phyloP scores from a whole-genome alignment of 2,329 filamentous ascomycete genomes.

The Alternaria atra region DNA sequence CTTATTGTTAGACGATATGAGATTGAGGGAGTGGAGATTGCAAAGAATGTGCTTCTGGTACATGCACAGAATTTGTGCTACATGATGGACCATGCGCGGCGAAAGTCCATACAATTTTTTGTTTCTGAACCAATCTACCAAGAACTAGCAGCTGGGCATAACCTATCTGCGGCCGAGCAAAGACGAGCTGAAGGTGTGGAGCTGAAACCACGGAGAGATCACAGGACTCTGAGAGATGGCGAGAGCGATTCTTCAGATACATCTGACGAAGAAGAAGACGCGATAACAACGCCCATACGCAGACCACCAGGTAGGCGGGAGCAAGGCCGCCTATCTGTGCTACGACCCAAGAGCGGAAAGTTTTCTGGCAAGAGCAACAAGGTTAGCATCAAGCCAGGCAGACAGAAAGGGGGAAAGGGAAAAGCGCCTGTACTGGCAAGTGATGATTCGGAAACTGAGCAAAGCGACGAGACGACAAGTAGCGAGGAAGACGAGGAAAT shows the following conservation, averaged over 20 bases:
- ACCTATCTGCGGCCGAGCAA: slow-evolving; percentile 42
- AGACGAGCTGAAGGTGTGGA: slow-evolving; percentile 42
- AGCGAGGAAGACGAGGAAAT: slow-evolving; percentile 36
- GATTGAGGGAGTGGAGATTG: slow-evolving; percentile 45
- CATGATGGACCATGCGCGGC: slow-evolving; percentile 50
- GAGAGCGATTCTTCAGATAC: slow-evolving; percentile 35
- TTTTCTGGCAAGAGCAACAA: slow-evolving; percentile 48
- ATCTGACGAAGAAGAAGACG: slow-evolving; percentile 31
- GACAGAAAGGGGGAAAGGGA: slow-evolving; percentile 35
- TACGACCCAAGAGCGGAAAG: slow-evolving; percentile 48
- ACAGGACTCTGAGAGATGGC: slow-evolving; percentile 33
- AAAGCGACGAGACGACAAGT: slow-evolving; percentile 18
- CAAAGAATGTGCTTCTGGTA: slow-evolving; percentile 45
- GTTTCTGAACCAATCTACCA: slow-evolving; percentile 45
- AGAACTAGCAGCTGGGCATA: slow-evolving; percentile 38
- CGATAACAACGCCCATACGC: slow-evolving; percentile 32
- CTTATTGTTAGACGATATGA: slow-evolving; percentile 49
- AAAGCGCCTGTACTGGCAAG: slow-evolving; percentile 32
- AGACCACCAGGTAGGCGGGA: slow-evolving; percentile 28
- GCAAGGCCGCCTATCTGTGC: slow-evolving; percentile 45
- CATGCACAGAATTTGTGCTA: slow-evolving; percentile 50
- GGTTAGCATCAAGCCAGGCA: slow-evolving; percentile 10
- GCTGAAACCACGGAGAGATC: slow-evolving; percentile 42
- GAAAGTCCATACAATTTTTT: slow-evolving; percentile 41
- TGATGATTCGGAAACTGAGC: slow-evolving; percentile 23